Evolutionary conservation across 2,329 filamentous ascomycete genomes (phyloP).

Genomic region (Venturia pyrina): DNA sequence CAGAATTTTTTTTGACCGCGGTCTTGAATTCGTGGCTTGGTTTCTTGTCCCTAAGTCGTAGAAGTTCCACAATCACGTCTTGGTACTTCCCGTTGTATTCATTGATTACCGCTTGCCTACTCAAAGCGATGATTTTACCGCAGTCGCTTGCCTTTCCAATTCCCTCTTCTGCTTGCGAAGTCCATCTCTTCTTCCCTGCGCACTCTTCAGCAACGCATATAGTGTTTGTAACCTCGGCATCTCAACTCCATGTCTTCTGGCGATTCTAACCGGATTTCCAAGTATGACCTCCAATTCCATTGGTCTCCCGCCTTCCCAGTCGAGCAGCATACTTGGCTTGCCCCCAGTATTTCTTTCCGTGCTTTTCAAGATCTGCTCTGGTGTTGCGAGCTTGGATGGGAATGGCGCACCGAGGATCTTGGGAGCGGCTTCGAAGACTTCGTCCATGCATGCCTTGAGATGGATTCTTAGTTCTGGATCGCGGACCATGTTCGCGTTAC

Average conservation of each 20-base stretch:
- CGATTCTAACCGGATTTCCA: slow-evolving; percentile 59
- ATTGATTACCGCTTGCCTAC: neutral
- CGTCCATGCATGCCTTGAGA: slow-evolving; percentile 56
- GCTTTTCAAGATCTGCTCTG: slow-evolving; percentile 53
- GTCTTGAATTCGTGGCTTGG: no score
- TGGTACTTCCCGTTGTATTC: no score
- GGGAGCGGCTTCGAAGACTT: slow-evolving; percentile 56
- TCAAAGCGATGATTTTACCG: neutral
- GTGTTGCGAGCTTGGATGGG: slow-evolving; percentile 48
- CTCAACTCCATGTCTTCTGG: slow-evolving; percentile 50
- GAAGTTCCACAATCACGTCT: no score
- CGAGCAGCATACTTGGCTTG: slow-evolving; percentile 54
- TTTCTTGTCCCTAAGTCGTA: no score
- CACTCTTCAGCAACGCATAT: slow-evolving; percentile 56
- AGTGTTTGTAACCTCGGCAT: slow-evolving; percentile 57
- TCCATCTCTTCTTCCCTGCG: slow-evolving; percentile 44
- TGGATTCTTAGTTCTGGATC: slow-evolving; percentile 55
- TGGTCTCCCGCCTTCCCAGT: slow-evolving; percentile 56
- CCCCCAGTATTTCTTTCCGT: slow-evolving; percentile 56
- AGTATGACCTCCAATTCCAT: slow-evolving; percentile 66
- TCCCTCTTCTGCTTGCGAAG: slow-evolving; percentile 15
- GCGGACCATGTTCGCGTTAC: slow-evolving; percentile 55
- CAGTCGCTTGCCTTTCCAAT: slow-evolving; percentile 5
- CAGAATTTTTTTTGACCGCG: no score
- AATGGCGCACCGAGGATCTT: slow-evolving; percentile 52